Percentiles rank a stretch among this genome's conserved stretches.
These are phyloP conservation scores for Yamadazyma dushanensis DNA, from an alignment of 1,139 yeast species.

Conservation along the genomic window DNA sequence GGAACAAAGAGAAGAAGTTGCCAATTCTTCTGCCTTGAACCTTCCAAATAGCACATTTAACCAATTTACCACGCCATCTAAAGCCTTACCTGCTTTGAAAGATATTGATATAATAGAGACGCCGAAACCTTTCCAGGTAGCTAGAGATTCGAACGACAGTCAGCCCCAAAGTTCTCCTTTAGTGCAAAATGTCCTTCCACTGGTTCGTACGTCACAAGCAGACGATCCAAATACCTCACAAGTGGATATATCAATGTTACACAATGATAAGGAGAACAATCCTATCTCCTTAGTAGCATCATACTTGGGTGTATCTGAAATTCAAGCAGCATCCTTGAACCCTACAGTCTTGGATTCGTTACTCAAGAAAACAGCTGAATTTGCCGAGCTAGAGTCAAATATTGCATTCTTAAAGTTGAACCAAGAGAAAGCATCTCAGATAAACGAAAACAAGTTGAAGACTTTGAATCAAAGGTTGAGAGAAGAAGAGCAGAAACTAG, in stretches of 20 bases:
- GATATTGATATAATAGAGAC: constrained; percentile 45
- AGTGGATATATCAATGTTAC: constrained; percentile 7
- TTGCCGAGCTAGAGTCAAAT: constrained; percentile 52
- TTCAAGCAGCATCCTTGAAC: constrained; percentile 21
- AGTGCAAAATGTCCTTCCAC: constrained; percentile 12
- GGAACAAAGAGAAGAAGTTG: constrained; percentile 12
- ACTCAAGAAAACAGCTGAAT: constrained; percentile 45
- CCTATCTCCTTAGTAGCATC: constrained; percentile 17
- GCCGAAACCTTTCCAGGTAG: constrained; percentile 44
- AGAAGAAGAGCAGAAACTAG: constrained; percentile 25
- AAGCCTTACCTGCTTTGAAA: constrained; percentile 43
- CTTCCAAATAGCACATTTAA: constrained; percentile 11
- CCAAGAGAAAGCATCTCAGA: constrained; percentile 52
- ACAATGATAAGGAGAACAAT: constrained; percentile 8
- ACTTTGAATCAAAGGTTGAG: constrained; percentile 29
- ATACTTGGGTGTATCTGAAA: constrained; percentile 36
- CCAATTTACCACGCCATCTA: constrained; percentile 45
- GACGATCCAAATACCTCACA: constrained; percentile 7
- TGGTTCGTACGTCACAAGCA: background rate
- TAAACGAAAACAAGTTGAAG: constrained; percentile 20
- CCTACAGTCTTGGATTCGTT: constrained; percentile 32
- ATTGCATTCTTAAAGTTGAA: constrained; percentile 51
- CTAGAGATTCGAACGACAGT: constrained; percentile 26
- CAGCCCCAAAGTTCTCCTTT: constrained; percentile 25
- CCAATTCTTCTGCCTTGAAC: constrained; percentile 8